phyloP scores from a whole-genome alignment of 345 rosid species.

The Stellera chamaejasme region DNA sequence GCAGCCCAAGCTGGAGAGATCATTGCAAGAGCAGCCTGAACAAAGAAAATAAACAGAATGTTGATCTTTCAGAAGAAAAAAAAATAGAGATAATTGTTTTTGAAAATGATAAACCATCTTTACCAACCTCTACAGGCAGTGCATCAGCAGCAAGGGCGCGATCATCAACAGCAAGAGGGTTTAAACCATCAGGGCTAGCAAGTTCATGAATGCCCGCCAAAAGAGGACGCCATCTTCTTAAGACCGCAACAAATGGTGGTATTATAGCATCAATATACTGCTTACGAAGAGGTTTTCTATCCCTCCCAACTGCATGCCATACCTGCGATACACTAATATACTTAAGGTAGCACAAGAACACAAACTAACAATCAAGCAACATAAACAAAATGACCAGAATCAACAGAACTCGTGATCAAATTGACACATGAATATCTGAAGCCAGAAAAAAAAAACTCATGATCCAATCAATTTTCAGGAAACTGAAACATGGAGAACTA shows the following conservation, averaged over 20 bases:
- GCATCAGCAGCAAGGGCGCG: slow-evolving; percentile 94
- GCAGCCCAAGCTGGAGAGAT: slow-evolving; percentile 97
- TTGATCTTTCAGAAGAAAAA: slow-evolving; percentile 9
- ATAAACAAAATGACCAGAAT: background rate
- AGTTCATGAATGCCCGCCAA: slow-evolving; percentile 98
- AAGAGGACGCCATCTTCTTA: slow-evolving; percentile 98
- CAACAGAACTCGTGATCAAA: slow-evolving; percentile 9
- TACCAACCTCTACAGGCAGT: slow-evolving; percentile 76
- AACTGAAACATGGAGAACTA: slow-evolving; percentile 30
- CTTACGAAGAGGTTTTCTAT: slow-evolving; percentile 78
- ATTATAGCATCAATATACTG: slow-evolving; percentile 88
- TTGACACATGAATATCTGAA: slow-evolving; percentile 10
- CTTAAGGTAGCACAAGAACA: slow-evolving; percentile 3
- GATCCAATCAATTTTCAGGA: slow-evolving; percentile 13
- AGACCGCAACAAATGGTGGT: slow-evolving; percentile 95
- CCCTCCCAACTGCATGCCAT: slow-evolving; percentile 94
- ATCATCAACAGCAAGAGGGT: slow-evolving; percentile 94
- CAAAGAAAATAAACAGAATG: background rate
- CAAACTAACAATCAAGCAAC: slow-evolving; percentile 8
- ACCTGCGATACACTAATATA: slow-evolving; percentile 38
- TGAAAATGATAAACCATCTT: slow-evolving; percentile 13
- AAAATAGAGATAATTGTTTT: slow-evolving; percentile 4
- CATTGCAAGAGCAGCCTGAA: slow-evolving; percentile 93
- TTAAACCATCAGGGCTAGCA: slow-evolving; percentile 90
- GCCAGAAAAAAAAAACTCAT: background rate